These are phyloP conservation scores for Phaeosphaeriaceae sp. DNA, from an alignment of 2,329 filamentous ascomycete genomes.

Conservation along the genomic window DNA sequence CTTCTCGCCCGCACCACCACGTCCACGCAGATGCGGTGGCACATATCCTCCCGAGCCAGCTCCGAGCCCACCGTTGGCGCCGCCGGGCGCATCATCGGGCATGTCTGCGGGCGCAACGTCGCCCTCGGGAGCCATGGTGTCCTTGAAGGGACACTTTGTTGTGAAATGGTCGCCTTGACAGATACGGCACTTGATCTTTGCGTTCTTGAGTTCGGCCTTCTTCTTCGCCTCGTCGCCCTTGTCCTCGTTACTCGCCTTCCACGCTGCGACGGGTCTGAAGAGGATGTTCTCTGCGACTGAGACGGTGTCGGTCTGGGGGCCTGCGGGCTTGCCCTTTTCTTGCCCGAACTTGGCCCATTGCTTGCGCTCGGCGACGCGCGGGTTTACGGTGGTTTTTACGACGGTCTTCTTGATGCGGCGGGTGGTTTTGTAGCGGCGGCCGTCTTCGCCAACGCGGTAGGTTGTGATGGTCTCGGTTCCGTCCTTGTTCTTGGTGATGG, in stretches of 20 bases:
- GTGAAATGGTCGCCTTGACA: constrained; percentile 99
- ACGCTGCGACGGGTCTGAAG: constrained; percentile 91
- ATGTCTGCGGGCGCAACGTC: constrained; percentile 55
- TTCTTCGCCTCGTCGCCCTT: constrained; percentile 76
- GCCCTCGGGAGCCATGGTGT: constrained; percentile 90
- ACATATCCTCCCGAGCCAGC: constrained; percentile 85
- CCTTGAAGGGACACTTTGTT: constrained; percentile 98
- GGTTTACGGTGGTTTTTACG: constrained; percentile 93
- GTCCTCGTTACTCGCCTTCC: constrained; percentile 85
- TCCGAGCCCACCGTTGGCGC: constrained; percentile 63
- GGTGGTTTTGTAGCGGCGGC: constrained; percentile 96
- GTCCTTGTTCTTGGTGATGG: constrained; percentile 96
- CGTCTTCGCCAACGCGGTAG: constrained; percentile 88
- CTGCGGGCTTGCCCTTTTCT: constrained; percentile 82
- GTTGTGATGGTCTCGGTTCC: constrained; percentile 95
- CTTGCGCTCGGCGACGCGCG: constrained; percentile 93
- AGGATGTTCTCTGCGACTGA: constrained; percentile 97
- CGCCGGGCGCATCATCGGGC: constrained; percentile 54
- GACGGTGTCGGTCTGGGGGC: constrained; percentile 88
- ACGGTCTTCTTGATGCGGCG: constrained; percentile 92
- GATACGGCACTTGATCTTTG: constrained; percentile 99
- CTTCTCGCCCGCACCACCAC: constrained; percentile 76
- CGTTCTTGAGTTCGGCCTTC: constrained; percentile 83
- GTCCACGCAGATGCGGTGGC: constrained; percentile 87
- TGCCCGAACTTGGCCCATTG: constrained; percentile 91